Percentiles rank a stretch among this genome's conserved stretches.
Conservation (phyloP, 2,329 filamentous ascomycete species). For the Hirsutella thompsonii region DNA sequence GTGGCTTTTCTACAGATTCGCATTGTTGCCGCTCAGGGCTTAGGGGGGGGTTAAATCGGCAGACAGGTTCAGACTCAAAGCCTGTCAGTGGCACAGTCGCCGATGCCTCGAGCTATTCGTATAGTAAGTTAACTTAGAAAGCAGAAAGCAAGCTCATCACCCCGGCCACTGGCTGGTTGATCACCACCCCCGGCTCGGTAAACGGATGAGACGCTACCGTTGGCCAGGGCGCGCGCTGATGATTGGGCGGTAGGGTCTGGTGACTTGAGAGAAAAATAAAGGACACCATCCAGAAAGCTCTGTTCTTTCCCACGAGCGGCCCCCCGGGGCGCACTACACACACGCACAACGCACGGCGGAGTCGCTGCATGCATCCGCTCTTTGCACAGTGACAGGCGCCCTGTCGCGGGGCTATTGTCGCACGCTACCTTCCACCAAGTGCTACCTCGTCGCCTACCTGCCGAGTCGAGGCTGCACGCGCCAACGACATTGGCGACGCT, state of each 20-base stretch:
- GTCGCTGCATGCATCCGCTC: background rate
- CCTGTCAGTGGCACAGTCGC: no score
- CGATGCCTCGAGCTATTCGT: no score
- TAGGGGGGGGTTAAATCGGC: no score
- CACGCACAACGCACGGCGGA: conserved; percentile 1
- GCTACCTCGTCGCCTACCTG: conserved; percentile 1
- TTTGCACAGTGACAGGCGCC: background rate
- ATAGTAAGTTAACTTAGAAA: no score
- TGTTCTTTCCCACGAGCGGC: no score
- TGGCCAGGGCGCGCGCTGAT: conserved; percentile 15
- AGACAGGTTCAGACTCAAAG: no score
- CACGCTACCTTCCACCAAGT: background rate
- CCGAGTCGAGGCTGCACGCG: conserved; percentile 3
- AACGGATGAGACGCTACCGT: conserved; percentile 18
- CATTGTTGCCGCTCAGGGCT: no score
- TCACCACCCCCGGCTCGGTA: conserved; percentile 17
- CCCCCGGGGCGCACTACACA: no score
- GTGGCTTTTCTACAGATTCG: no score
- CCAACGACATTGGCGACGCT: conserved; percentile 2
- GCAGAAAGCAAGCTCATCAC: background rate
- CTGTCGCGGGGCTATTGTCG: background rate
- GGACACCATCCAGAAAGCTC: conserved; percentile 4
- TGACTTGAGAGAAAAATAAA: conserved; percentile 9
- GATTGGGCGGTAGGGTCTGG: conserved; percentile 9
- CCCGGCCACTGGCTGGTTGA: conserved; percentile 13